Base-by-base conservation (phyloP, 129 eudicot genomes). In the Saussurea involucrata region DNA sequence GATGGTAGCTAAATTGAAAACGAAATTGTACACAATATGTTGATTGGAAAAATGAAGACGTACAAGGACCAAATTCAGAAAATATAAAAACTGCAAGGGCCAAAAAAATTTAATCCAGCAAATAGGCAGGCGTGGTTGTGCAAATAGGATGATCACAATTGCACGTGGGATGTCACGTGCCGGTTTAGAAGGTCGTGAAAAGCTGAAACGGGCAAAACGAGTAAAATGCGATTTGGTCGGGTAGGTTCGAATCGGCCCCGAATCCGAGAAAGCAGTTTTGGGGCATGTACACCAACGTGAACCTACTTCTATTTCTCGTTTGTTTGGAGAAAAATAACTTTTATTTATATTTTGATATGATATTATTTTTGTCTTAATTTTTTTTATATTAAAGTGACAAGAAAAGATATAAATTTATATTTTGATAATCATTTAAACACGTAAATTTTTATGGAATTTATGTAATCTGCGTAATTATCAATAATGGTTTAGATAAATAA, bases 91-190 rank as follows among this genome's bases (percentile, higher is more conserved):
- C 2, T 68, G 36, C 21, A 77, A 68, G 68, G 68, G 68, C 1
- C 40, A 53, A 46, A 22, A 68, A 68, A 44, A 18, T 36, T 21
- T 18, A 77, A 29, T 6, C 49, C 29, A 20, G 79, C 3, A 63
- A 58, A 11, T 40, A 34, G 58, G 58, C 32, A 69, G 21, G 73
- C n/a, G n/a, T n/a, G n/a, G n/a, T n/a, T n/a, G n/a, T 33, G 58
- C 8, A 18, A 68, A 9, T 27, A 58, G 31, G 66, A 33, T 36
- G 63, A 66, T 64, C 44, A 49, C 74, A 63, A 28, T 15, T 68
- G 86, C 89, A 86, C 87, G 86, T 82, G 86, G 79, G 80, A 61
- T n/a, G 73, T 80, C 90, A 86, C 87, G 75, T 86, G 90, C 42
- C 70, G 81, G 85, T 78, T 67, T 69, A 75, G 86, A 78, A 74